Conservation (phyloP, 2,329 filamentous ascomycete species). For the Fusarium pseudonygamai region DNA sequence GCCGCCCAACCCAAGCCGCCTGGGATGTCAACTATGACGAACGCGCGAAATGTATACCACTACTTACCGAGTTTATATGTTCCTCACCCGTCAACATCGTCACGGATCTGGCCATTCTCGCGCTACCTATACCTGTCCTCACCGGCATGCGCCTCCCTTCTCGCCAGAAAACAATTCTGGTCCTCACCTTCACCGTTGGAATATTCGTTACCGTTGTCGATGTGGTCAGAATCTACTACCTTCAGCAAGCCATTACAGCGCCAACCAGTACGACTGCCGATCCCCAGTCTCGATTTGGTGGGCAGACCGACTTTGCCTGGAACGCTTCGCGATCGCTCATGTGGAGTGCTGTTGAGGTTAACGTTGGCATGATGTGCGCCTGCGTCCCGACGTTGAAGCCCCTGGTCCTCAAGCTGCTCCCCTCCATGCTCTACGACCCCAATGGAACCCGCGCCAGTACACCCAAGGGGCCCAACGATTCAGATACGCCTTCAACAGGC, state of each 20-base stretch:
- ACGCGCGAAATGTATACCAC: constrained; percentile 60
- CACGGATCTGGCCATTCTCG: constrained; percentile 87
- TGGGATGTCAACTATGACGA: constrained; percentile 59
- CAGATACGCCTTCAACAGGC: constrained; percentile 42
- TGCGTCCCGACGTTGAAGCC: constrained; percentile 95
- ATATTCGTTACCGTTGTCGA: constrained; percentile 90
- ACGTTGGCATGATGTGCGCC: constrained; percentile 87
- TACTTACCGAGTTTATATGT: constrained; percentile 71
- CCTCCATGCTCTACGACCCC: constrained; percentile 64
- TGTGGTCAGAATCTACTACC: constrained; percentile 87
- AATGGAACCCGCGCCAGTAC: constrained; percentile 51
- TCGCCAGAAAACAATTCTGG: constrained; percentile 87
- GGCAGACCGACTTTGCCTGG: constrained; percentile 67
- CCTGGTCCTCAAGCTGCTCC: constrained; percentile 73
- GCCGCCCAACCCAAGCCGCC: constrained; percentile 75
- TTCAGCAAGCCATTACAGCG: constrained; percentile 74
- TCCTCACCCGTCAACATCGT: constrained; percentile 92
- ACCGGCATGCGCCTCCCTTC: constrained; percentile 85
- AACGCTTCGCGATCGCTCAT: constrained; percentile 87
- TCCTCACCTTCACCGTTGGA: constrained; percentile 86
- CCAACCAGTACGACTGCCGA: constrained; percentile 51
- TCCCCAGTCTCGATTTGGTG: constrained; percentile 59
- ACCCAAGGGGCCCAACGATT: constrained; percentile 46
- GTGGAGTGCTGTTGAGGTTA: constrained; percentile 95
- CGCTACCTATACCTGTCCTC: constrained; percentile 87